phyloP scores from a whole-genome alignment of 441 rosid species.

The Mallotus japonicus region DNA sequence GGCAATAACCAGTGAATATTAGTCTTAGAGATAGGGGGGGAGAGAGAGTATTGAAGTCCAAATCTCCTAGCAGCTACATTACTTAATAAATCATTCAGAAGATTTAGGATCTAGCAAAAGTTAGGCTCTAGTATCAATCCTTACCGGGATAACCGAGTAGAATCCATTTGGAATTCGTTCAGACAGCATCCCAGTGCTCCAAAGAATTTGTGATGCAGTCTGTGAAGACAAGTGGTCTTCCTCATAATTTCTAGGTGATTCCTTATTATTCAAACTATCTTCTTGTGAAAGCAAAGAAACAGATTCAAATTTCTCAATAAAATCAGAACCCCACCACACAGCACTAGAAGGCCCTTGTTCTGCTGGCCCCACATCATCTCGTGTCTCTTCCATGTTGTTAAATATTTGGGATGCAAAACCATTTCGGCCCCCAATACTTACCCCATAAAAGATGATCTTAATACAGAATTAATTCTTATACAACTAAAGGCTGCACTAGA shows the following conservation, averaged over 20 bases:
- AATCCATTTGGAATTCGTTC: slow-evolving; percentile 91
- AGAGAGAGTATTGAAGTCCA: neutral
- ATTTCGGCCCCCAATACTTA: slow-evolving; percentile 58
- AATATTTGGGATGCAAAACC: slow-evolving; percentile 48
- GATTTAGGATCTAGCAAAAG: neutral
- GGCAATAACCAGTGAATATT: neutral
- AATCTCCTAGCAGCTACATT: neutral
- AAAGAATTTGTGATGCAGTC: slow-evolving; percentile 87
- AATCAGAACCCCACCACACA: slow-evolving; percentile 87
- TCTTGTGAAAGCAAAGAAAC: slow-evolving; percentile 78
- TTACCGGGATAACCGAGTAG: slow-evolving; percentile 86
- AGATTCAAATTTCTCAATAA: slow-evolving; percentile 73
- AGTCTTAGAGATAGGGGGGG: neutral
- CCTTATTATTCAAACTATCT: slow-evolving; percentile 53
- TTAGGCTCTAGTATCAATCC: slow-evolving; percentile 19
- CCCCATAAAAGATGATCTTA: slow-evolving; percentile 46
- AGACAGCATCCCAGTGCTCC: slow-evolving; percentile 86
- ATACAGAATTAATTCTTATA: slow-evolving; percentile 32
- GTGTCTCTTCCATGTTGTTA: slow-evolving; percentile 77
- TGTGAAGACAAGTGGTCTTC: slow-evolving; percentile 64
- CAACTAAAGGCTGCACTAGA: slow-evolving; percentile 33
- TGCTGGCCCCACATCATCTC: slow-evolving; percentile 68
- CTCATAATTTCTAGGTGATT: slow-evolving; percentile 59
- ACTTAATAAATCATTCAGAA: neutral
- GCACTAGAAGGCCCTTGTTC: slow-evolving; percentile 71